These are phyloP conservation scores for Gossypium aridum DNA, from an alignment of 441 rosid genomes.

Conservation along the genomic window DNA sequence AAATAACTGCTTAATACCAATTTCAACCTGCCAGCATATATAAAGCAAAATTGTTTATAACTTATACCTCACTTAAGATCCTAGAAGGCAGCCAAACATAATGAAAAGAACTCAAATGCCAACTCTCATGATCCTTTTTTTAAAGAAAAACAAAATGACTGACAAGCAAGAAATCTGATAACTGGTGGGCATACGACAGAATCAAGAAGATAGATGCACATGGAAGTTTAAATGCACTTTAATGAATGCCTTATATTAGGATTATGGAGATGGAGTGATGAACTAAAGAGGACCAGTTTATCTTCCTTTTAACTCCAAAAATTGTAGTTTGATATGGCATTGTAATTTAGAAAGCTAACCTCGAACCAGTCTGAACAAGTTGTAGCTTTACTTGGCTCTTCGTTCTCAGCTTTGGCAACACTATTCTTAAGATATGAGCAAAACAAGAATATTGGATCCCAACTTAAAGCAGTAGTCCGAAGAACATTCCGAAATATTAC, in stretches of 20 bases:
- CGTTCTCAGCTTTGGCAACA: constrained; percentile 36
- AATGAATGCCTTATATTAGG: neutral
- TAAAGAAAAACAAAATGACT: neutral
- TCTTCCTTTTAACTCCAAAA: neutral
- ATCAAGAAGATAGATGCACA: neutral
- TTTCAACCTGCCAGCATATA: constrained; percentile 62
- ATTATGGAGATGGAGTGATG: neutral
- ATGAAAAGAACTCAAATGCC: neutral
- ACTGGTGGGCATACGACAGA: neutral
- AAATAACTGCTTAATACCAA: constrained; percentile 62
- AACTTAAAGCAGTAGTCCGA: constrained; percentile 45
- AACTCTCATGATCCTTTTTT: neutral
- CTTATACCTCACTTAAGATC: neutral
- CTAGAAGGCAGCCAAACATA: constrained; percentile 1
- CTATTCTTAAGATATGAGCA: constrained; percentile 70
- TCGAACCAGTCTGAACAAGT: constrained; percentile 80
- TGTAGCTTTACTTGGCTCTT: constrained; percentile 25
- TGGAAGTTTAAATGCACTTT: neutral
- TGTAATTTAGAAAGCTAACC: constrained; percentile 40
- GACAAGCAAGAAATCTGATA: neutral
- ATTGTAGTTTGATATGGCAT: neutral
- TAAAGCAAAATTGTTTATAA: constrained; percentile 8
- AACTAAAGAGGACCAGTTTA: neutral
- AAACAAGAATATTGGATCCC: constrained; percentile 91
- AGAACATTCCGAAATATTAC: constrained; percentile 76